Evolutionary conservation across 2,329 filamentous ascomycete species (phyloP).

Genomic region (Fusarium dlaminii): DNA sequence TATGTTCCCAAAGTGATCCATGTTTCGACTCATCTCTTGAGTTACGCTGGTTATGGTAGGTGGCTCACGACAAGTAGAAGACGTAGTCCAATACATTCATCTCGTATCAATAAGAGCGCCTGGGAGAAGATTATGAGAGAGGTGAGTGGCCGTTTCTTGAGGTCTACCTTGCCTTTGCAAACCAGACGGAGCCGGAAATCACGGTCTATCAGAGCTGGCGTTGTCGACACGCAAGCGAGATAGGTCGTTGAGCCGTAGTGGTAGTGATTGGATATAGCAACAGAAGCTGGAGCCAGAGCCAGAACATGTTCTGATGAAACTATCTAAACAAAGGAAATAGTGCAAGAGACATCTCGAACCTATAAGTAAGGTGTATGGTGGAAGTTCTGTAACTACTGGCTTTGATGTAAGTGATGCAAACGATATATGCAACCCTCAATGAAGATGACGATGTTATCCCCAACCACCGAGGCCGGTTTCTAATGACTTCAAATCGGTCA

Average conservation of each 20-base stretch:
- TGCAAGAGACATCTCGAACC: background rate
- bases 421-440: background rate
- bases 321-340: background rate
- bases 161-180: background rate
- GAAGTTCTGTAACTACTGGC: background rate
- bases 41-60: background rate
- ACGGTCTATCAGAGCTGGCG: background rate
- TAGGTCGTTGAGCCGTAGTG: background rate
- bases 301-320: background rate
- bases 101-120: background rate
- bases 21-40: background rate
- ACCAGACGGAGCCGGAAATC: background rate
- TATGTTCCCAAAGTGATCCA: background rate
- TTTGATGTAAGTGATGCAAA: background rate
- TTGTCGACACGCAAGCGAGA: background rate
- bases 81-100: background rate
- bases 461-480: background rate
- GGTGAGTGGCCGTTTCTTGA: background rate
- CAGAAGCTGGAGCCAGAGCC: background rate
- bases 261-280: background rate
- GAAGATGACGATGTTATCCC: background rate
- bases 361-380: background rate
- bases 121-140: background rate
- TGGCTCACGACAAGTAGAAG: background rate
- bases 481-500: background rate